These are phyloP conservation scores for Capronia coronata DNA, from an alignment of 2,329 filamentous ascomycete genomes.

Conservation along the genomic window DNA sequence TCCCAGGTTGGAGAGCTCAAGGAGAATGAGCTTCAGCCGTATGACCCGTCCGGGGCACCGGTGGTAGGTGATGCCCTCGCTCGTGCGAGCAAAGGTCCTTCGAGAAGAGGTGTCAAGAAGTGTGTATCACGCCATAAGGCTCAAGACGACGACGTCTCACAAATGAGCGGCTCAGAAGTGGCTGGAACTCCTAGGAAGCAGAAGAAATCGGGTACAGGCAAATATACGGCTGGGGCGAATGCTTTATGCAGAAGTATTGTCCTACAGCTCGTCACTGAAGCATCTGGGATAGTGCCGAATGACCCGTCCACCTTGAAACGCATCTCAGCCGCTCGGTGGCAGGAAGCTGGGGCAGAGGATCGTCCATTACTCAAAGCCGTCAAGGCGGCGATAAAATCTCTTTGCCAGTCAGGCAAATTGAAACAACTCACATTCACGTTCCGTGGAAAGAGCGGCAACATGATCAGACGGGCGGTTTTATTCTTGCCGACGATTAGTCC, in stretches of 20 bases:
- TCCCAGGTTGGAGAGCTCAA: neutral
- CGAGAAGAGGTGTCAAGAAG: neutral
- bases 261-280: slow-evolving; percentile 48
- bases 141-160: neutral
- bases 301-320: slow-evolving; percentile 38
- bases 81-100: neutral
- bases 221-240: neutral
- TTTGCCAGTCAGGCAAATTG: slow-evolving; percentile 47
- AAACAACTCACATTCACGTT: slow-evolving; percentile 50
- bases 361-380: slow-evolving; percentile 50
- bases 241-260: slow-evolving; percentile 41
- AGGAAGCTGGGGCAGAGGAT: slow-evolving; percentile 39
- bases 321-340: slow-evolving; percentile 37
- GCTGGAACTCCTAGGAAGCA: neutral
- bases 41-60: neutral
- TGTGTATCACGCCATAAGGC: neutral
- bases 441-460: slow-evolving; percentile 42
- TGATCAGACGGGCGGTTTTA: slow-evolving; percentile 47
- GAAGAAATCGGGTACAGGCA: neutral
- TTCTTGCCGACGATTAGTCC: slow-evolving; percentile 42
- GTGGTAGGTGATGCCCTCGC: neutral
- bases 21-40: neutral
- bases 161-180: neutral
- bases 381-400: slow-evolving; percentile 43
- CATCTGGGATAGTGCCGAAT: slow-evolving; percentile 51